Evolutionary conservation across 768 basidiomycete genomes (phyloP).

Genomic region (Tephrocybe sp.): DNA sequence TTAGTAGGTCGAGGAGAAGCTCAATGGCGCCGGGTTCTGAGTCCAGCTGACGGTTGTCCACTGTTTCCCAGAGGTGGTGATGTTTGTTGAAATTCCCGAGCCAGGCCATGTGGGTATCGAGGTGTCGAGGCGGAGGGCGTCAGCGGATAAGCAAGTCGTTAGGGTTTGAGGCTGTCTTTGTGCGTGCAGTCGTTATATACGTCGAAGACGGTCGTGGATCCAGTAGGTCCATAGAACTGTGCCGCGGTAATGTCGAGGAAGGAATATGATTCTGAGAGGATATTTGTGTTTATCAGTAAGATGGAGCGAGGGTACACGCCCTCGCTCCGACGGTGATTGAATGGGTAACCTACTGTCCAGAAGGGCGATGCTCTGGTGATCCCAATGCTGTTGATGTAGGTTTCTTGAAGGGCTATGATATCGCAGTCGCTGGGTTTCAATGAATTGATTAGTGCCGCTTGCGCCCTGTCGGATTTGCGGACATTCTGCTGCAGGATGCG

Average conservation of each 20-base stretch:
- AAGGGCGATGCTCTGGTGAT: slow-evolving; percentile 12
- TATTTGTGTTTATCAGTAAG: slow-evolving; percentile 11
- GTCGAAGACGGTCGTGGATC: not conserved
- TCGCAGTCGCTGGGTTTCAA: slow-evolving; percentile 15
- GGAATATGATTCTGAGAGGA: slow-evolving; percentile 1
- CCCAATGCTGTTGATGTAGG: slow-evolving; percentile 18
- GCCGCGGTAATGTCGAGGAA: not conserved
- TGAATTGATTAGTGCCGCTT: slow-evolving; percentile 14
- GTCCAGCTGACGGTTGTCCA: slow-evolving; percentile 3
- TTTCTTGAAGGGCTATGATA: slow-evolving; percentile 28
- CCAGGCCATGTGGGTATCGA: not conserved
- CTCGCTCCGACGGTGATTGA: not conserved
- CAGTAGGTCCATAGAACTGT: too few species aligned
- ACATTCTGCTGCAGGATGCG: slow-evolving; percentile 26
- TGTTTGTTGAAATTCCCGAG: not conserved
- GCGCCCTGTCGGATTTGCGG: slow-evolving; percentile 20
- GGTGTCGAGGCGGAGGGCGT: not conserved
- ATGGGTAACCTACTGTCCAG: slow-evolving; percentile 8
- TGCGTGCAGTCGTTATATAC: slow-evolving; percentile 10
- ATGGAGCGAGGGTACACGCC: not conserved
- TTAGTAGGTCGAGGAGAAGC: not conserved
- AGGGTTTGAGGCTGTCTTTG: slow-evolving; percentile 1
- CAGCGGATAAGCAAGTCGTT: not conserved
- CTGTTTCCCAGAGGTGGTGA: slow-evolving; percentile 7
- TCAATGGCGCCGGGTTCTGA: not conserved